phyloP scores from a whole-genome alignment of 2,329 filamentous ascomycete genomes.

The Pyricularia sp. region DNA sequence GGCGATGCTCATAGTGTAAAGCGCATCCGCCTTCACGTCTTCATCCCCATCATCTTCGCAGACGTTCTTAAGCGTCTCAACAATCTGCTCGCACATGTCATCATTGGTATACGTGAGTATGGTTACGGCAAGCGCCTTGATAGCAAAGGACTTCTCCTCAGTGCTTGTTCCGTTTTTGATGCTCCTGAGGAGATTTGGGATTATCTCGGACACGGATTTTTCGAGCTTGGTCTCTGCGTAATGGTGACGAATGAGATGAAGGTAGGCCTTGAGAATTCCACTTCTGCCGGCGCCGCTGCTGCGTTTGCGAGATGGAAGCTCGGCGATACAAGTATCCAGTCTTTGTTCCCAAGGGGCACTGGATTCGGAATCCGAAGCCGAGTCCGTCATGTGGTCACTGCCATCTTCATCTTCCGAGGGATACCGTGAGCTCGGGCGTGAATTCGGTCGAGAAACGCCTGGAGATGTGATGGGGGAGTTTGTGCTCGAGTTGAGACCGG shows the following conservation, averaged over 20 bases:
- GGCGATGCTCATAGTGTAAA: conserved; percentile 65
- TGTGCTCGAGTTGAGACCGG: conserved; percentile 45
- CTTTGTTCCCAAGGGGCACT: conserved; percentile 45
- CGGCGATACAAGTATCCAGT: conserved; percentile 56
- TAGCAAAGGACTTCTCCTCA: conserved; percentile 58
- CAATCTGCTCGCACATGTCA: conserved; percentile 54
- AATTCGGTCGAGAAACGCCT: conserved; percentile 46
- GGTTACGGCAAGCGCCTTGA: conserved; percentile 65
- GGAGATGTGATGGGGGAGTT: conserved; percentile 50
- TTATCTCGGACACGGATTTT: conserved; percentile 47
- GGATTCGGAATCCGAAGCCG: conserved; percentile 48
- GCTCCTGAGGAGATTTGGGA: conserved; percentile 58
- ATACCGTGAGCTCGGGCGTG: conserved; percentile 43
- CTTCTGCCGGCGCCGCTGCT: conserved; percentile 66
- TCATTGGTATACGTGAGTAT: conserved; percentile 58
- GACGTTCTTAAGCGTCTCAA: conserved; percentile 46
- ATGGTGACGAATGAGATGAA: conserved; percentile 57
- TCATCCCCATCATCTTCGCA: conserved; percentile 59
- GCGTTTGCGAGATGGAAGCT: conserved; percentile 66
- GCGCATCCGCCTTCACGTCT: conserved; percentile 56
- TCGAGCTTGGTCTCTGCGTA: conserved; percentile 56
- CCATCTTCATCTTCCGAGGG: conserved; percentile 54
- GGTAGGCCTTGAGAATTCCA: conserved; percentile 50
- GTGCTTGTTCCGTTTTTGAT: conserved; percentile 60
- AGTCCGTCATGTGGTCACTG: conserved; percentile 35